Conservation (phyloP, 352 stramenopile species). For the Blastocystis sp. region DNA sequence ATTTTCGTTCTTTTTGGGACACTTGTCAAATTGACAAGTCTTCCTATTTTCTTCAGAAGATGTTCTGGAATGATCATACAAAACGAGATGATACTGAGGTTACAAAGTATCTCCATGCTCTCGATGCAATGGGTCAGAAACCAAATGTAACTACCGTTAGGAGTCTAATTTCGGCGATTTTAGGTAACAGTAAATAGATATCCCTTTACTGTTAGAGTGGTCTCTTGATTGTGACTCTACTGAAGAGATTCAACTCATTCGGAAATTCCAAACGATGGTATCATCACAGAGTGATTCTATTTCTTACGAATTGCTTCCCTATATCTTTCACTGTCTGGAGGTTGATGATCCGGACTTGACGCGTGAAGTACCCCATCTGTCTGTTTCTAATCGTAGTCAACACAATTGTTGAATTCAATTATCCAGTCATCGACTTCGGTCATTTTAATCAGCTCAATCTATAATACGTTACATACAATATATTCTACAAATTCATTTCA, state of each 20-base stretch:
- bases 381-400: not conserved
- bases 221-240: conserved; percentile 17
- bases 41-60: not conserved
- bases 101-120: not conserved
- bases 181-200: not conserved
- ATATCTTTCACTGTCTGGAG: conserved; percentile 38
- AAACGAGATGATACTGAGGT: not conserved
- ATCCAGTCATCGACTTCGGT: not conserved
- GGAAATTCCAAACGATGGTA: not conserved
- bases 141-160: not conserved
- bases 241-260: not conserved
- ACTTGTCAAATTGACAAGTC: conserved; percentile 26
- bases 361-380: not conserved
- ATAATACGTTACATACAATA: conserved; percentile 19
- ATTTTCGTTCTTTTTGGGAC: not conserved
- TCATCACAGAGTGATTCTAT: not conserved
- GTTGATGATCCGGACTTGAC: not conserved
- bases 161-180: not conserved
- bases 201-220: not conserved
- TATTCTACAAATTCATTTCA: conserved; percentile 2
- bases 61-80: conserved; percentile 12
- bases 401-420: not conserved
- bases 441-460: conserved; percentile 8
- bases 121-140: not conserved
- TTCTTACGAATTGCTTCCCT: conserved; percentile 1